Base-by-base conservation (phyloP, 2,329 filamentous ascomycete genomes). In the Microcera coccophila region DNA sequence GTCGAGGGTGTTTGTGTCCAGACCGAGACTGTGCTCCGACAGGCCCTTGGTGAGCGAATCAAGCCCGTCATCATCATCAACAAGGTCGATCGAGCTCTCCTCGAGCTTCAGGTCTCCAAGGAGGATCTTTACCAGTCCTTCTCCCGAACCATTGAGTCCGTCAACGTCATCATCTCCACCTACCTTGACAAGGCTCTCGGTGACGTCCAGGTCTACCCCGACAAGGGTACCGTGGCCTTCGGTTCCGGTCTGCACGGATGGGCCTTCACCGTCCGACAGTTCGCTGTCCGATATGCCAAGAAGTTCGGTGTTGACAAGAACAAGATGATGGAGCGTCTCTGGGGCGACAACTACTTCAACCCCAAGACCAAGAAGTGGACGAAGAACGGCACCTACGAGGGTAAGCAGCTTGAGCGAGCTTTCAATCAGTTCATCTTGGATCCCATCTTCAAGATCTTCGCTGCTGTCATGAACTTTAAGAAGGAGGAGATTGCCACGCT, bases 271-370 rank as follows among this genome's bases (percentile, higher is more conserved):
- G 77, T 97, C 78, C 88, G 93, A 68, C 93, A 98, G 75, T 98
- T 98, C 74, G 93, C 93, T 62, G 73, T 82, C 68, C 84, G 85
- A 65, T 98, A 98, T 73, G 87, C 91, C 75, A 97, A 97, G 90
- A 98, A 98, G 79, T 98, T 98, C 66, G 93, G 93, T 86, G 93
- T 98, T 63, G 91, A 98, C 84, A 90, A 90, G 74, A 86, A 84
- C 79, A 97, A 97, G 89, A 96, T 98, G 93, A 95, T 97, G 87
- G 89, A 96, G 80, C 90, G 93, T 85, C 89, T 98, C 61, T 98
- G 93, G 93, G 93, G 93, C 61, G 93, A 98, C 84, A 96, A 90
- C 82, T 98, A 82, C 84, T 98, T 98, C 87, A 97, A 98, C 83
- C 88, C 93, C 62, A 82, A 88, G 77, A 98, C 93, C 80, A 98